A percentile compares a stretch with the other conserved stretches of the same genome.
phyloP scores from a whole-genome alignment of 78 protist genomes.

The Chrysochromulina tobinii region DNA sequence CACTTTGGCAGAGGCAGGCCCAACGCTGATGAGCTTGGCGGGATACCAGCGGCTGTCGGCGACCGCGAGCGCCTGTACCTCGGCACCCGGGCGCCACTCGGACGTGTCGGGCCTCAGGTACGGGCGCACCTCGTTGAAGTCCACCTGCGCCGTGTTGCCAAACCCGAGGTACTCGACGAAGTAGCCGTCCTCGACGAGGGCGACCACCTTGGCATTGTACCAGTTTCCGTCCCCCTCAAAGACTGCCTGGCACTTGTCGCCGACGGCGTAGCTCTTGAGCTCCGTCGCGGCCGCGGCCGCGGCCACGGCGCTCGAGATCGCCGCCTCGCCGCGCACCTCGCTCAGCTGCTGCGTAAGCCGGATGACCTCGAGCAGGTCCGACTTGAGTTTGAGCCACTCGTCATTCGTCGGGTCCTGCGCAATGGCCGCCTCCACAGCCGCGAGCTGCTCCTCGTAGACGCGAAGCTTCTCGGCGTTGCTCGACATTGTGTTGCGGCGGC shows the following conservation, averaged over 20 bases:
- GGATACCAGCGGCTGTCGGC: not conserved
- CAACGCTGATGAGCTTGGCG: not conserved
- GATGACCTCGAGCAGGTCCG: not conserved
- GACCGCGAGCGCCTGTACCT: not conserved
- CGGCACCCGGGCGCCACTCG: not conserved
- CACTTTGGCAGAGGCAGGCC: not conserved
- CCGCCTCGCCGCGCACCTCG: not conserved
- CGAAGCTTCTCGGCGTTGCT: not conserved
- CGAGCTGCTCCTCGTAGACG: not conserved
- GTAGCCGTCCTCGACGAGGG: constrained; percentile 18
- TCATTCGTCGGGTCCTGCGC: not conserved
- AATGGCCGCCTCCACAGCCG: constrained; percentile 4
- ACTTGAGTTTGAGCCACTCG: not conserved
- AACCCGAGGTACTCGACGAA: not conserved
- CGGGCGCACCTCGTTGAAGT: constrained; percentile 6
- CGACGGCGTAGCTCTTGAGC: not conserved
- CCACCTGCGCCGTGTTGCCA: constrained; percentile 24
- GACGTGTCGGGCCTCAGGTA: not conserved
- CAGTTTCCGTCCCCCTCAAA: not conserved
- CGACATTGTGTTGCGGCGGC: too few relatives aligned
- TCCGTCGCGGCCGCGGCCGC: not conserved
- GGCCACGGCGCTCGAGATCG: too few relatives aligned
- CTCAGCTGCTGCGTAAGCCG: not conserved
- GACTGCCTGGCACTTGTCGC: constrained; percentile 12
- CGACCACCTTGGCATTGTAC: constrained; percentile 13